Conservation (phyloP, 805 yeast genomes). For the Candida easanensis region DNA sequence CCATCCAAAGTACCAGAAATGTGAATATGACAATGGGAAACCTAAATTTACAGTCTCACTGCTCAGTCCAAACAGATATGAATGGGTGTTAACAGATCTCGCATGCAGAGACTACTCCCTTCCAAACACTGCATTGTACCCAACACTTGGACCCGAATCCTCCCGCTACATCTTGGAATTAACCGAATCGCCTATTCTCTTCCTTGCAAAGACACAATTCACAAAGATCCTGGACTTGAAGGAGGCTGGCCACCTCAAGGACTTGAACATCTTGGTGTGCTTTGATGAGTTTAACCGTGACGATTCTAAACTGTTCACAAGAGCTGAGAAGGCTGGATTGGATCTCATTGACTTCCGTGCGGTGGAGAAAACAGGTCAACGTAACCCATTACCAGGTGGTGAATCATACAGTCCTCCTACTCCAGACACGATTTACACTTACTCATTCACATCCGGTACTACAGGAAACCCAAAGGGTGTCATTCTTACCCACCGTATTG, state of each 20-base stretch:
- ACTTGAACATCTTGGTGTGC: conserved; percentile 50
- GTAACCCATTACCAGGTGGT: conserved; percentile 38
- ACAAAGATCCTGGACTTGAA: conserved; percentile 43
- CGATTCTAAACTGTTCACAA: conserved; percentile 32
- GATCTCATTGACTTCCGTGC: conserved; percentile 43
- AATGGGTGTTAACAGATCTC: conserved; percentile 66
- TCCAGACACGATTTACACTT: conserved; percentile 52
- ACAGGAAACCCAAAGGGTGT: conserved; percentile 77
- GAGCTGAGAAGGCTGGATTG: conserved; percentile 30
- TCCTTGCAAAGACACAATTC: conserved; percentile 49
- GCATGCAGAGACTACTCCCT: conserved; percentile 57
- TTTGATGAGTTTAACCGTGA: conserved; percentile 45
- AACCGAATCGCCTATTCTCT: conserved; percentile 59
- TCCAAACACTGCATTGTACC: conserved; percentile 49
- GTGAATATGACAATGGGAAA: conserved; percentile 11
- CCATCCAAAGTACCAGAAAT: conserved; percentile 14
- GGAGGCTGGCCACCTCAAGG: conserved; percentile 28
- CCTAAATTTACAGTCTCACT: conserved; percentile 51
- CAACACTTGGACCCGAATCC: conserved; percentile 54
- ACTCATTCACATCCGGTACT: conserved; percentile 74
- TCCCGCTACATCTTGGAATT: conserved; percentile 57
- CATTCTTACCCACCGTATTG: conserved; percentile 47
- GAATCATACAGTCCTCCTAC: conserved; percentile 40
- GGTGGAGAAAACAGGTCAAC: conserved; percentile 40
- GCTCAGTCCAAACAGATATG: conserved; percentile 51